Base-by-base conservation (phyloP, 495 filamentous ascomycete species). In the Podospora conica region DNA sequence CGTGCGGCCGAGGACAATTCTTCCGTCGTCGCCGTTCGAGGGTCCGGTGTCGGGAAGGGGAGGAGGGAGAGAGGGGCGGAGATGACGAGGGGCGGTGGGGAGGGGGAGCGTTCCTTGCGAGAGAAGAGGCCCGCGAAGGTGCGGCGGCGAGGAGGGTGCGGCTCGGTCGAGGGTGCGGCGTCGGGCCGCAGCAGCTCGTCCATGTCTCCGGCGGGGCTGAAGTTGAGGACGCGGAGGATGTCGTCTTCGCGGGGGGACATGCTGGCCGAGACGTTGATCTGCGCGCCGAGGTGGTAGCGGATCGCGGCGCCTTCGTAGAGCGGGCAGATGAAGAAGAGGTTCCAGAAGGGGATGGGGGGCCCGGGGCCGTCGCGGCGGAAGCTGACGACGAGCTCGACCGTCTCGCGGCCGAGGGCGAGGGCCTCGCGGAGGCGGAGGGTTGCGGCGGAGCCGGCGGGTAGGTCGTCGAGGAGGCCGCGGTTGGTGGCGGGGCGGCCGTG, bases 181-280 rank as follows among this genome's bases (percentile, higher is more conserved):
- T 29, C 28, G 9, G 10, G n/a, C n/a, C n/a, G n/a, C n/a, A n/a
- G n/a, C n/a, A n/a, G n/a, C n/a, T 2, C 18, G 62, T 29, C n/a
- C 57, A 27, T 57, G 21, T 70, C 68, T 6, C 54, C 29, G 3
- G 68, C 29, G 5, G 60, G 33, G 2, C 69, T 63, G 24, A 66
- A 73, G 61, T 76, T 78, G 4, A 87, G 68, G 23, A 85, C 74
- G n/a, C 76, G 74, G 61, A 87, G 55, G 15, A 87, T 74, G 62
- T 84, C 83, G 21, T 78, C 77, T 59, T 74, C 73, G 0, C 70
- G 65, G 55, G 74, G 76, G 53, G 80, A 81, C 65, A 86, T 79
- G 11, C 77, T 80, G 12, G 80, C 81, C 1, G 82, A 85, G 55
- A 84, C 80, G 66, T 86, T 83, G 69, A 87, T 80, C 71, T 87